Percentiles rank a stretch among this genome's conserved stretches.
Evolutionary conservation across 169 alveolate genomes (phyloP).

Genomic region (Plasmodium falciparum): DNA sequence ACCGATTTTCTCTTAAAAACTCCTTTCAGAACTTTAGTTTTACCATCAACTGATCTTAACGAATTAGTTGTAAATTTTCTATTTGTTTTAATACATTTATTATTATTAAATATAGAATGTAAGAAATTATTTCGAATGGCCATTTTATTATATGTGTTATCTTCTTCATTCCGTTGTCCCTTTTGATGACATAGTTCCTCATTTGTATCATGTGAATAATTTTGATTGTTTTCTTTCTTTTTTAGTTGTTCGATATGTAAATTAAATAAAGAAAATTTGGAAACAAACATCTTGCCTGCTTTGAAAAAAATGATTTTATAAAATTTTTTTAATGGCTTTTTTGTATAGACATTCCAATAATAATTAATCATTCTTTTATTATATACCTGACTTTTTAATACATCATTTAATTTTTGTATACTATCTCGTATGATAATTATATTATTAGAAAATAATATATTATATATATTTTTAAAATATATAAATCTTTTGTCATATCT

Average conservation of each 20-base stretch:
- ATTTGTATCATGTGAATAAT: no score
- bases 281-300: conserved; percentile 23
- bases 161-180: no score
- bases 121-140: no score
- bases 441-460: conserved; percentile 58
- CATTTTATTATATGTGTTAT: no score
- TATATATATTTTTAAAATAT: conserved; percentile 56
- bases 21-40: no score
- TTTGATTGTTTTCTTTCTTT: no score
- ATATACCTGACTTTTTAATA: neutral
- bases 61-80: no score
- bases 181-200: no score
- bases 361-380: conserved; percentile 25
- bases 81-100: no score
- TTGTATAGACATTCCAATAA: conserved; percentile 64
- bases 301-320: conserved; percentile 36
- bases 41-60: no score
- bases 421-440: conserved; percentile 17
- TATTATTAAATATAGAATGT: no score
- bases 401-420: conserved; percentile 47
- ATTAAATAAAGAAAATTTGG: conserved; percentile 27
- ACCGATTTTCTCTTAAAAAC: no score
- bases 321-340: conserved; percentile 10
- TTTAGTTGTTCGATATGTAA: neutral
- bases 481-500: neutral